Conservation (phyloP, 106 monocot species). For the Acorus calamus region DNA sequence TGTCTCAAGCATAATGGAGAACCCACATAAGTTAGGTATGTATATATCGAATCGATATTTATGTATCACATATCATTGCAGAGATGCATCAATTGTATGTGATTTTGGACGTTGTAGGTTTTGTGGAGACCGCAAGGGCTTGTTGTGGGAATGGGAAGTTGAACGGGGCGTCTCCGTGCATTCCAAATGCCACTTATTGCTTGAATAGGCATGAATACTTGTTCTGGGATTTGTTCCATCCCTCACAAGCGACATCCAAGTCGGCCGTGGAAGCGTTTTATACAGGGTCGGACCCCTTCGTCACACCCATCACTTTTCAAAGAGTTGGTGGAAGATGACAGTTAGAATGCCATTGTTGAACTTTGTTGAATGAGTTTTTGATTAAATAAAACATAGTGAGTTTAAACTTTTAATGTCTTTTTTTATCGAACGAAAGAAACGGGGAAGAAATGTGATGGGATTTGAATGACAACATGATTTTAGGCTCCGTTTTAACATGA, state of each 20-base stretch:
- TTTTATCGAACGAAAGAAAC: too few relatives aligned
- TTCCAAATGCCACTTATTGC: constrained; percentile 12
- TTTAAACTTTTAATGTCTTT: too few relatives aligned
- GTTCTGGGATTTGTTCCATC: constrained; percentile 22
- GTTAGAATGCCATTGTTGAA: not conserved
- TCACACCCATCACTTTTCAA: constrained; percentile 20
- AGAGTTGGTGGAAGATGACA: constrained; percentile 8
- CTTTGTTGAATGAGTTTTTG: too few relatives aligned
- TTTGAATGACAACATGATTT: too few relatives aligned
- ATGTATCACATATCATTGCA: too few relatives aligned
- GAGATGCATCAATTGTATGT: too few relatives aligned
- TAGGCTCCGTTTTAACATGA: too few relatives aligned
- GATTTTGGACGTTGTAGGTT: too few relatives aligned
- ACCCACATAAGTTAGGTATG: constrained; percentile 10
- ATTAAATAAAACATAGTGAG: too few relatives aligned
- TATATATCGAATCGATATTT: not conserved
- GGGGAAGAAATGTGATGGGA: too few relatives aligned
- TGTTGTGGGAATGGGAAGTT: constrained; percentile 19
- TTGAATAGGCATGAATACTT: constrained; percentile 7
- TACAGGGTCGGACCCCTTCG: constrained; percentile 1
- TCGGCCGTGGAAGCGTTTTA: constrained; percentile 4
- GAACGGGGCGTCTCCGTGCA: not conserved
- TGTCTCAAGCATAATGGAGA: not conserved
- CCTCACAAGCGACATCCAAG: constrained; percentile 13
- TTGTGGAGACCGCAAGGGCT: constrained; percentile 4